These are phyloP conservation scores for Lactarius pseudohatsudake DNA, from an alignment of 768 basidiomycete species.

Conservation along the genomic window DNA sequence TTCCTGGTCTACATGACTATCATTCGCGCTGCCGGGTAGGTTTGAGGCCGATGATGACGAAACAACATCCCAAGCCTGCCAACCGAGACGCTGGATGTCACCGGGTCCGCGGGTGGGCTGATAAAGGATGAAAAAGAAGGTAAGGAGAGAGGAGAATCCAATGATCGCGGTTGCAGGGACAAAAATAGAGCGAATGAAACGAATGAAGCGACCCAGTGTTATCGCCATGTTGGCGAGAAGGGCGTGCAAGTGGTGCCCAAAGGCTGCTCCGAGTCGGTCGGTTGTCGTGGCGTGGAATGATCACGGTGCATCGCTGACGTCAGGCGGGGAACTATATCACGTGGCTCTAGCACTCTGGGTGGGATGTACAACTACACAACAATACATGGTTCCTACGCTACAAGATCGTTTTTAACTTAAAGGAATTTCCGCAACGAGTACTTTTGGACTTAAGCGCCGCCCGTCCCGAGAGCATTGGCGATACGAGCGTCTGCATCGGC, in stretches of 20 bases:
- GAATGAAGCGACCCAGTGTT: slow-evolving; percentile 41
- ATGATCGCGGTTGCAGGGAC: slow-evolving; percentile 60
- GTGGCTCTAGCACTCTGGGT: background rate
- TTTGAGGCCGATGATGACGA: slow-evolving; percentile 32
- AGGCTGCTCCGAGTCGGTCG: too few relatives aligned
- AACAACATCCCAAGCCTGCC: slow-evolving; percentile 85
- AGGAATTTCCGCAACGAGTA: background rate
- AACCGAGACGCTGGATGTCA: slow-evolving; percentile 68
- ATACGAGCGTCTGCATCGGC: slow-evolving; percentile 39
- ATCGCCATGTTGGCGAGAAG: slow-evolving; percentile 31
- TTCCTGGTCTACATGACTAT: slow-evolving; percentile 26
- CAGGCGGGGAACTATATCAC: background rate
- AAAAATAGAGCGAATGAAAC: slow-evolving; percentile 54
- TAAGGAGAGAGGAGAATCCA: slow-evolving; percentile 69
- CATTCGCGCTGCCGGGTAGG: slow-evolving; percentile 29
- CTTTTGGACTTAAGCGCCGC: slow-evolving; percentile 25
- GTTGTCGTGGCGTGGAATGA: too few relatives aligned
- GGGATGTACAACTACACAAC: background rate
- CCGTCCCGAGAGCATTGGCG: slow-evolving; percentile 37
- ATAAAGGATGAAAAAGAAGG: slow-evolving; percentile 77
- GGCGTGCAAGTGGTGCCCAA: background rate
- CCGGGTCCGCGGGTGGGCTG: slow-evolving; percentile 77
- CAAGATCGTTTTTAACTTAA: background rate
- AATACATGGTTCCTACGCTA: background rate
- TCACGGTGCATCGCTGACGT: background rate